Conservation (phyloP, 768 basidiomycete genomes). For the Termitomyces sp. region DNA sequence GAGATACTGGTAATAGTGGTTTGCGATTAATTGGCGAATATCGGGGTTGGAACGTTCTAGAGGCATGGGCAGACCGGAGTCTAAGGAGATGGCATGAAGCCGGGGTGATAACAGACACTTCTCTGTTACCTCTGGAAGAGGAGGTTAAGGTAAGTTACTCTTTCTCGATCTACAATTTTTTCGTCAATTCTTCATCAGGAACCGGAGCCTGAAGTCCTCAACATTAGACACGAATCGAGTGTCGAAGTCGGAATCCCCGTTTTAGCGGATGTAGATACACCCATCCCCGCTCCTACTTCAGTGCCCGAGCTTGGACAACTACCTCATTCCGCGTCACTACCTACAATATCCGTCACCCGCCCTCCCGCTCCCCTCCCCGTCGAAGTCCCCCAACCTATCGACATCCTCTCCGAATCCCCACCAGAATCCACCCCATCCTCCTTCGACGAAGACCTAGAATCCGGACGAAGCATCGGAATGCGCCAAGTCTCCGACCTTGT, state of each 20-base stretch:
- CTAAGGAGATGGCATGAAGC: slow-evolving; percentile 82
- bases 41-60: slow-evolving; percentile 87
- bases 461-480: slow-evolving; percentile 42
- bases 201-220: slow-evolving; percentile 39
- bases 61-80: slow-evolving; percentile 92
- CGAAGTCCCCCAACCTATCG: slow-evolving; percentile 61
- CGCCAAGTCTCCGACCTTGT: slow-evolving; percentile 31
- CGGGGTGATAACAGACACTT: slow-evolving; percentile 62
- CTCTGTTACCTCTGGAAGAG: slow-evolving; percentile 36
- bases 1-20: slow-evolving; percentile 68
- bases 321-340: slow-evolving; percentile 30
- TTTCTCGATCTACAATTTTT: not conserved
- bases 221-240: slow-evolving; percentile 39
- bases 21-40: slow-evolving; percentile 83
- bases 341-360: slow-evolving; percentile 64
- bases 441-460: slow-evolving; percentile 48
- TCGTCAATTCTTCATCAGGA: slow-evolving; percentile 25
- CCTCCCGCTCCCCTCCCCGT: slow-evolving; percentile 72
- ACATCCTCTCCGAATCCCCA: slow-evolving; percentile 50
- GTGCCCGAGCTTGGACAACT: slow-evolving; percentile 18
- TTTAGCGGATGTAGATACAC: slow-evolving; percentile 39
- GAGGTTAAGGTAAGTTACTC: slow-evolving; percentile 48
- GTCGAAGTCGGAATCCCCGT: slow-evolving; percentile 66
- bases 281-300: slow-evolving; percentile 31
- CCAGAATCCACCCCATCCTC: slow-evolving; percentile 44